Evolutionary conservation across 805 yeast species (phyloP).

Genomic region (Debaryomyces prosopidis): DNA sequence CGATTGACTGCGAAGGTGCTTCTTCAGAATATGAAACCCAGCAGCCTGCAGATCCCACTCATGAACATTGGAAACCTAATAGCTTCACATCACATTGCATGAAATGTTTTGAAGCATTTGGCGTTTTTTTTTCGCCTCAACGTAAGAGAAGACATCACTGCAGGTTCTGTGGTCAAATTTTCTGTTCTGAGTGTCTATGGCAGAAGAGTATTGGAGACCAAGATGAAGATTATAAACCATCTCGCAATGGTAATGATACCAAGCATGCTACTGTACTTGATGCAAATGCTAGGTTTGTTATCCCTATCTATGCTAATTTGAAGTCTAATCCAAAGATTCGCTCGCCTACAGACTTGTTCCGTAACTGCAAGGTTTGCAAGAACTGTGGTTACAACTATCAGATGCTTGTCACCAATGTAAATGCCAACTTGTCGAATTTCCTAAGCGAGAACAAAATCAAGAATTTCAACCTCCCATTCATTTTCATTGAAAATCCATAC

Average conservation of each 20-base stretch:
- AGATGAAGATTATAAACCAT: not conserved
- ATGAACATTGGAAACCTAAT: slow-evolving; percentile 54
- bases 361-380: slow-evolving; percentile 32
- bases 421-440: slow-evolving; percentile 8
- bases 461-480: slow-evolving; percentile 13
- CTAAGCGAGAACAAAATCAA: slow-evolving; percentile 7
- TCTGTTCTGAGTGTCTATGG: slow-evolving; percentile 35
- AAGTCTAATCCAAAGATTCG: not conserved
- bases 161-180: slow-evolving; percentile 51
- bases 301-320: slow-evolving; percentile 34
- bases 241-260: not conserved
- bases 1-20: not conserved
- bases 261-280: slow-evolving; percentile 21
- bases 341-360: slow-evolving; percentile 13
- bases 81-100: slow-evolving; percentile 40
- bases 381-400: slow-evolving; percentile 29
- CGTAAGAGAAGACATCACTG: slow-evolving; percentile 48
- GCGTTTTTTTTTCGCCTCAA: slow-evolving; percentile 26
- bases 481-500: slow-evolving; percentile 38
- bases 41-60: slow-evolving; percentile 45
- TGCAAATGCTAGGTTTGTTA: slow-evolving; percentile 30
- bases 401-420: not conserved
- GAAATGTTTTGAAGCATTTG: slow-evolving; percentile 38
- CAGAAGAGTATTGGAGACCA: slow-evolving; percentile 13
- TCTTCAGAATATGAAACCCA: slow-evolving; percentile 7